A percentile compares a stretch with the other conserved stretches of the same genome.
Evolutionary conservation across 1,139 yeast genomes (phyloP).

Genomic region (Taphrina wiesneri): DNA sequence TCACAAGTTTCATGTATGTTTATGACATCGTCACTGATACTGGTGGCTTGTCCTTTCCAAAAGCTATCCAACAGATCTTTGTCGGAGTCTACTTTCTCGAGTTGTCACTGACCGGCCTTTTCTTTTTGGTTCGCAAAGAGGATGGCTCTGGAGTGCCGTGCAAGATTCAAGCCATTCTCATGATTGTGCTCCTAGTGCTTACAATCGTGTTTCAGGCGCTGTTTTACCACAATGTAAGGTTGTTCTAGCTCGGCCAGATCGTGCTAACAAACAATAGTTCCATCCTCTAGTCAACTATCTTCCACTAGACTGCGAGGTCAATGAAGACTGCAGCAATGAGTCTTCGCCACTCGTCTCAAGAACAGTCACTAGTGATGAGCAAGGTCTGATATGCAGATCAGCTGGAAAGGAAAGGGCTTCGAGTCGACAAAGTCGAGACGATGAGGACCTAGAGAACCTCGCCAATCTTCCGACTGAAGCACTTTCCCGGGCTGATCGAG

Average conservation of each 20-base stretch:
- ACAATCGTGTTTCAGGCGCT: conserved; percentile 68
- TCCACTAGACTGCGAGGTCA: background rate
- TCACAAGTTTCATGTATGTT: conserved; percentile 78
- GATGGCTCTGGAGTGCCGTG: conserved; percentile 39
- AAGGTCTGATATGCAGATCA: background rate
- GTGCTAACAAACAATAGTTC: conserved; percentile 3
- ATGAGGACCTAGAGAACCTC: background rate
- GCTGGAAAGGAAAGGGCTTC: background rate
- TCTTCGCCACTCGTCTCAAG: conserved; percentile 1
- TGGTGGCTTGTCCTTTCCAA: conserved; percentile 83
- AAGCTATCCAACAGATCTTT: conserved; percentile 83
- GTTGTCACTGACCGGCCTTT: conserved; percentile 77
- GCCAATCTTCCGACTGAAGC: background rate
- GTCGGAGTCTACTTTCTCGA: conserved; percentile 87
- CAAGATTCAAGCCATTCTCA: conserved; percentile 49
- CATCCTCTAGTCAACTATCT: conserved; percentile 14
- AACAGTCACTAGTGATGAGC: background rate
- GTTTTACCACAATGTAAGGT: conserved; percentile 49
- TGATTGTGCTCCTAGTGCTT: conserved; percentile 63
- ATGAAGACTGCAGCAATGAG: background rate
- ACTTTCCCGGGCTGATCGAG: background rate
- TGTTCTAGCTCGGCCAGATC: too few species aligned
- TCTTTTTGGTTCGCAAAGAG: conserved; percentile 61
- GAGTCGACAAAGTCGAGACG: background rate
- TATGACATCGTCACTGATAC: conserved; percentile 65